Evolutionary conservation across 75 land plant genomes (phyloP).

Genomic region (Selaginella moellendorffii): DNA sequence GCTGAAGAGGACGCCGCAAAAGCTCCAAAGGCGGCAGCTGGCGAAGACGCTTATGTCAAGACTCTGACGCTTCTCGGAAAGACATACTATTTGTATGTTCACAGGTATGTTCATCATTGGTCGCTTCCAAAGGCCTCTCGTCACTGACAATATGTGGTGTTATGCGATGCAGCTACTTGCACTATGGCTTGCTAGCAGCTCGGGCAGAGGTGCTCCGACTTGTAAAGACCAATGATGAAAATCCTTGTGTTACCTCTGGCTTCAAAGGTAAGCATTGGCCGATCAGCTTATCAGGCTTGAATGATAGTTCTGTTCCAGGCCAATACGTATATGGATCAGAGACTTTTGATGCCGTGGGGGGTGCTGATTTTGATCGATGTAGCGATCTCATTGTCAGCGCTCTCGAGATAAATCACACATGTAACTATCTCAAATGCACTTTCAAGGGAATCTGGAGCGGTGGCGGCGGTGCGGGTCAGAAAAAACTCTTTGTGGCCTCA

Average conservation of each 20-base stretch:
- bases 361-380: conserved; percentile 42
- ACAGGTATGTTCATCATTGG: conserved; percentile 40
- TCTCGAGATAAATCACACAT: conserved; percentile 47
- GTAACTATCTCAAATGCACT: conserved; percentile 67
- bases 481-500: conserved; percentile 70
- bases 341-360: conserved; percentile 39
- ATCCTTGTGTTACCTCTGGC: conserved; percentile 56
- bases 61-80: conserved; percentile 55
- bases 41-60: conserved; percentile 68
- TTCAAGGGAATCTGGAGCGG: conserved; percentile 94
- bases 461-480: conserved; percentile 91
- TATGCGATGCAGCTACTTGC: conserved; percentile 61
- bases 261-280: conserved; percentile 55
- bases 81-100: conserved; percentile 74
- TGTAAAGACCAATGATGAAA: conserved; percentile 23
- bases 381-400: conserved; percentile 33
- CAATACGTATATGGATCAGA: conserved; percentile 48
- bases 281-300: no score
- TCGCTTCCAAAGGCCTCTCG: background rate
- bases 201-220: conserved; percentile 77
- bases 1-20: conserved; percentile 60
- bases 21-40: conserved; percentile 43
- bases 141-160: background rate
- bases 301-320: conserved; percentile 24
- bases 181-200: conserved; percentile 86